Evolutionary conservation across 1,139 yeast species (phyloP).

Genomic region (Yamadazyma sp.): DNA sequence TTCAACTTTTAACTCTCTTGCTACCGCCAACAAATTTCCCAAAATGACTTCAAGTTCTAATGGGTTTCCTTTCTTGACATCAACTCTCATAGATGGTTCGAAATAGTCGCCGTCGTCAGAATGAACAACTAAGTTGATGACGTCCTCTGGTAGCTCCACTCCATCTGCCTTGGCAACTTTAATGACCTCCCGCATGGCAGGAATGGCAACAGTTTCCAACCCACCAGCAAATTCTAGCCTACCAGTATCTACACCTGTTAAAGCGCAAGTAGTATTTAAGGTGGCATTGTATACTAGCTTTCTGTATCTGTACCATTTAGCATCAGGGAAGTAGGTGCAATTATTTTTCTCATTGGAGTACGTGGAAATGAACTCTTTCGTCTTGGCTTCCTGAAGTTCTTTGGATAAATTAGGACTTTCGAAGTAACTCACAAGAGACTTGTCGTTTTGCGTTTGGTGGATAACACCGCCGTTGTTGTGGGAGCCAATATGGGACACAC

Average conservation of each 20-base stretch:
- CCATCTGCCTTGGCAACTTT: conserved; percentile 16
- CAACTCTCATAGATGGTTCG: conserved; percentile 38
- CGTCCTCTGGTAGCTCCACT: conserved; percentile 16
- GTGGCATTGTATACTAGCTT: conserved; percentile 42
- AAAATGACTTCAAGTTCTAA: conserved; percentile 33
- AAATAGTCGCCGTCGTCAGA: conserved; percentile 60
- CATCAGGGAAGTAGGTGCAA: conserved; percentile 44
- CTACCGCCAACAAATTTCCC: conserved; percentile 21
- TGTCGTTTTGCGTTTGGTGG: conserved; percentile 54
- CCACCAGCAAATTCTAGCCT: conserved; percentile 18
- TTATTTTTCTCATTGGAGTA: conserved; percentile 42
- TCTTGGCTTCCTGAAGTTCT: conserved; percentile 24
- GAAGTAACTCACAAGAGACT: conserved; percentile 55
- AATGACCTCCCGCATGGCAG: conserved; percentile 24
- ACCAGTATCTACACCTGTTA: conserved; percentile 32
- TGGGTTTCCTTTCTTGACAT: conserved; percentile 27
- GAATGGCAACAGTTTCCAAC: conserved; percentile 15
- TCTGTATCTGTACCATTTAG: conserved; percentile 59
- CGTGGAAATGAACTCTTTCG: conserved; percentile 44
- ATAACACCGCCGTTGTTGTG: conserved; percentile 54
- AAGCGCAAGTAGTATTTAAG: conserved; percentile 34
- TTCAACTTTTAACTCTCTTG: conserved; percentile 13
- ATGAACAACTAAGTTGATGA: conserved; percentile 27
- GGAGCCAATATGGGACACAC: conserved; percentile 69
- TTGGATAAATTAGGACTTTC: conserved; percentile 16